phyloP scores from a whole-genome alignment of 495 filamentous ascomycete species.

The Cudoniella acicularis region DNA sequence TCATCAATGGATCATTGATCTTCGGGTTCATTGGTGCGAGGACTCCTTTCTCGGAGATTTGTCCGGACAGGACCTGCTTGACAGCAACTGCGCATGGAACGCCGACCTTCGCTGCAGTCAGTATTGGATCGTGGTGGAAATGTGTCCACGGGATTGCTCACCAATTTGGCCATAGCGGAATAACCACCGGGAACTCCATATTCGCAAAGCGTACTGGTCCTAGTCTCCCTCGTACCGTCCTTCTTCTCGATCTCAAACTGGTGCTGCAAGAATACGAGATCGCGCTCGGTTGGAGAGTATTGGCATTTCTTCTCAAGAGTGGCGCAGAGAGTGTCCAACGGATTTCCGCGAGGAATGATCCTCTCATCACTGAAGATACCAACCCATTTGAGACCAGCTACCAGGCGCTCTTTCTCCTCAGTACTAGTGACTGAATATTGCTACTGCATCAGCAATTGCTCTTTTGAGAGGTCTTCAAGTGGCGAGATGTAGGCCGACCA shows the following conservation, averaged over 20 bases:
- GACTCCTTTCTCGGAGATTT: slow-evolving; percentile 69
- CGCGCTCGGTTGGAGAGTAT: slow-evolving; percentile 78
- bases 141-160: too few species aligned
- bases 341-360: slow-evolving; percentile 73
- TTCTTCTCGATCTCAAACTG: slow-evolving; percentile 85
- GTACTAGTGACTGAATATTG: slow-evolving; percentile 27
- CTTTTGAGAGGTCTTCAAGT: too few species aligned
- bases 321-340: slow-evolving; percentile 85
- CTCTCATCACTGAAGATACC: slow-evolving; percentile 78
- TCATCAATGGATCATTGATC: slow-evolving; percentile 66
- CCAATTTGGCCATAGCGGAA: slow-evolving; percentile 83
- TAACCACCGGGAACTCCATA: slow-evolving; percentile 63
- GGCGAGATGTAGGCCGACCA: too few species aligned
- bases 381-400: slow-evolving; percentile 78
- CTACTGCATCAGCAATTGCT: too few species aligned
- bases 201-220: too few species aligned
- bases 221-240: slow-evolving; percentile 67
- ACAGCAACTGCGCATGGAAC: slow-evolving; percentile 58
- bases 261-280: slow-evolving; percentile 67
- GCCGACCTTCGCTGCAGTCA: too few species aligned
- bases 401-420: slow-evolving; percentile 72
- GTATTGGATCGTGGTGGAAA: too few species aligned
- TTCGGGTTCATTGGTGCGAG: slow-evolving; percentile 73
- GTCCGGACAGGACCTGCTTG: slow-evolving; percentile 78
- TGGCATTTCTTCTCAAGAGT: slow-evolving; percentile 90